phyloP scores from a whole-genome alignment of 225 moss, liverwort and hornwort species.

The Antitrichia curtipendula region DNA sequence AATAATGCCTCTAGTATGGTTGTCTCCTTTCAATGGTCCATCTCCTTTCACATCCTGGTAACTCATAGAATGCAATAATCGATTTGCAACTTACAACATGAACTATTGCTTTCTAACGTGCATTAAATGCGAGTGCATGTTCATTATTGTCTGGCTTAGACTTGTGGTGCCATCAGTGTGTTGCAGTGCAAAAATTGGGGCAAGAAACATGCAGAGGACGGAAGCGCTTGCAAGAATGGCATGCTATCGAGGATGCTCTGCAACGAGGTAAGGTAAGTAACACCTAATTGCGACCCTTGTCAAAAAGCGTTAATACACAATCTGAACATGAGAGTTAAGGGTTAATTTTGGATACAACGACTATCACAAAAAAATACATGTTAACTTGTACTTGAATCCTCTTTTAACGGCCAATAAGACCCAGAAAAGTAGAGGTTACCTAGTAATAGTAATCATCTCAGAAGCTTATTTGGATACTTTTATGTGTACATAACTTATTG shows the following conservation, averaged over 20 bases:
- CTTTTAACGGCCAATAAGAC: neutral
- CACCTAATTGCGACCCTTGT: neutral
- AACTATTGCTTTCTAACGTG: neutral
- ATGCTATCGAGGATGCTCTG: neutral
- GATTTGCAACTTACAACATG: neutral
- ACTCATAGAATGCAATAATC: neutral
- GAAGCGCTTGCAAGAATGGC: neutral
- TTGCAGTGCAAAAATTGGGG: neutral
- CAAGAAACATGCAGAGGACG: neutral
- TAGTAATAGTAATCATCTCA: neutral
- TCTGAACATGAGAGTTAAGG: neutral
- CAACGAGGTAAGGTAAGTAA: neutral
- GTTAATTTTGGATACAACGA: neutral
- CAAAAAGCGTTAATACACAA: neutral
- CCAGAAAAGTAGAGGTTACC: neutral
- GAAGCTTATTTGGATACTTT: neutral
- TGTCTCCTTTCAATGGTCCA: neutral
- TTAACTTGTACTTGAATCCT: neutral
- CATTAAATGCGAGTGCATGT: neutral
- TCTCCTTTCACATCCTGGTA: neutral
- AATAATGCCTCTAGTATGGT: neutral
- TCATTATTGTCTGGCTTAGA: neutral
- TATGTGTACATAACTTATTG: neutral
- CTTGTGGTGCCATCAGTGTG: neutral
- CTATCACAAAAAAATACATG: too few species aligned